phyloP scores from a whole-genome alignment of 768 basidiomycete species.

The Porphyrellus cyaneotinctus region DNA sequence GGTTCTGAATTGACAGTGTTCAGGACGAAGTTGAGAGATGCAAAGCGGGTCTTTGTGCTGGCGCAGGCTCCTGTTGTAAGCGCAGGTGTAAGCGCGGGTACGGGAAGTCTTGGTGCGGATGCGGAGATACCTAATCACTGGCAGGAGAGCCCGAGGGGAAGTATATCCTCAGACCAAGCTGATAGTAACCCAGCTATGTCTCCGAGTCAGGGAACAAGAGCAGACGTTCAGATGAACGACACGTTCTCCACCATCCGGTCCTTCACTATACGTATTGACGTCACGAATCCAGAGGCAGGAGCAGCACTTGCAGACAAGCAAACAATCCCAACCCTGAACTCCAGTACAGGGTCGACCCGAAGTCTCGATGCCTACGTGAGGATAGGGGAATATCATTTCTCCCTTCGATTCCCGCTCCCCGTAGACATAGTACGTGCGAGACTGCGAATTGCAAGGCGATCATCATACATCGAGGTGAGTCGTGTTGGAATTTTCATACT shows the following conservation, averaged over 20 bases:
- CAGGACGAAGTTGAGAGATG: constrained; percentile 11
- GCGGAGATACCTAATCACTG: background rate
- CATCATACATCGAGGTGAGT: constrained; percentile 42
- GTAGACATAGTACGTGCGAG: constrained; percentile 36
- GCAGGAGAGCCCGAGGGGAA: background rate
- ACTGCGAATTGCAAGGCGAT: constrained; percentile 48
- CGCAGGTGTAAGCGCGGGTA: background rate
- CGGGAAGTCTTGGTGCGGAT: background rate
- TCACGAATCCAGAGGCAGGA: constrained; percentile 18
- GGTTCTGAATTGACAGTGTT: constrained; percentile 18
- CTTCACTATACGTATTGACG: constrained; percentile 17
- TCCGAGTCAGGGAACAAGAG: background rate
- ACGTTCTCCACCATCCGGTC: background rate
- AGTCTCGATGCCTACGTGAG: constrained; percentile 3
- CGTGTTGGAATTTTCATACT: background rate
- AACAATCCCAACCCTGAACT: constrained; percentile 8
- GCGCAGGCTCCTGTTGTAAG: constrained; percentile 12
- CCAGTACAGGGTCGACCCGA: background rate
- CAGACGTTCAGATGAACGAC: constrained; percentile 15
- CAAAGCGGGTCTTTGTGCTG: constrained; percentile 17
- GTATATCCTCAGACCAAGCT: background rate
- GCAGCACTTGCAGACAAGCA: constrained; percentile 6
- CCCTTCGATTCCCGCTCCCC: constrained; percentile 42
- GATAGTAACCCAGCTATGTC: background rate
- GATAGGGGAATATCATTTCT: constrained; percentile 14